Evolutionary conservation across 2,329 filamentous ascomycete genomes (phyloP).

Genomic region (Neofusicoccum parvum): DNA sequence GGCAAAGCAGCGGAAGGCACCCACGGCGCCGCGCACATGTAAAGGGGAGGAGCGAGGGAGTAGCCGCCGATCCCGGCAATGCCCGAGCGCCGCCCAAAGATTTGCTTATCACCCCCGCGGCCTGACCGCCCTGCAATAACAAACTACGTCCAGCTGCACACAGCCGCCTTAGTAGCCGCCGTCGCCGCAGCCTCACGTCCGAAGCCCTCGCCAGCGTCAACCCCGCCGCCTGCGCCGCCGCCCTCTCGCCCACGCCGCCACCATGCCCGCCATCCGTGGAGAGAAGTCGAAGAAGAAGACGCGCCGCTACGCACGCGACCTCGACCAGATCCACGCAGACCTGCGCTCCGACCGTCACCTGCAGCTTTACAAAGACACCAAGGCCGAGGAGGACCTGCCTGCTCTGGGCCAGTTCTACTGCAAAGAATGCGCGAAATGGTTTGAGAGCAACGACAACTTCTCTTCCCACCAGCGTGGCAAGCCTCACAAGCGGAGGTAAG

Average conservation of each 20-base stretch:
- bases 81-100: constrained; percentile 10
- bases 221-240: constrained; percentile 17
- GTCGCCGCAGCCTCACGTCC: neutral
- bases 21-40: no score
- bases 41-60: neutral
- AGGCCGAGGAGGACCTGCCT: constrained; percentile 83
- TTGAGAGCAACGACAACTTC: constrained; percentile 80
- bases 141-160: constrained; percentile 21
- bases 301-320: constrained; percentile 65
- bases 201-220: constrained; percentile 24
- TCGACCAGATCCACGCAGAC: constrained; percentile 90
- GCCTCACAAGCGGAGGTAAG: constrained; percentile 85
- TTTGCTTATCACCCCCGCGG: neutral
- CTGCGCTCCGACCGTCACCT: constrained; percentile 78
- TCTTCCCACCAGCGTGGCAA: constrained; percentile 80
- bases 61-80: neutral
- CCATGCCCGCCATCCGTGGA: constrained; percentile 55
- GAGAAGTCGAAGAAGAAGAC: constrained; percentile 53
- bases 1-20: neutral
- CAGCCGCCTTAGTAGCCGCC: constrained; percentile 30
- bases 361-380: constrained; percentile 73
- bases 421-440: constrained; percentile 93
- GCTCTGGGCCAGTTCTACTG: constrained; percentile 87
- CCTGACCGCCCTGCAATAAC: constrained; percentile 19
- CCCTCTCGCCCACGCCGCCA: constrained; percentile 21